A percentile compares a stretch with the other conserved stretches of the same genome.
Evolutionary conservation across 805 yeast species (phyloP).

Genomic region (Candida sanyiensis): DNA sequence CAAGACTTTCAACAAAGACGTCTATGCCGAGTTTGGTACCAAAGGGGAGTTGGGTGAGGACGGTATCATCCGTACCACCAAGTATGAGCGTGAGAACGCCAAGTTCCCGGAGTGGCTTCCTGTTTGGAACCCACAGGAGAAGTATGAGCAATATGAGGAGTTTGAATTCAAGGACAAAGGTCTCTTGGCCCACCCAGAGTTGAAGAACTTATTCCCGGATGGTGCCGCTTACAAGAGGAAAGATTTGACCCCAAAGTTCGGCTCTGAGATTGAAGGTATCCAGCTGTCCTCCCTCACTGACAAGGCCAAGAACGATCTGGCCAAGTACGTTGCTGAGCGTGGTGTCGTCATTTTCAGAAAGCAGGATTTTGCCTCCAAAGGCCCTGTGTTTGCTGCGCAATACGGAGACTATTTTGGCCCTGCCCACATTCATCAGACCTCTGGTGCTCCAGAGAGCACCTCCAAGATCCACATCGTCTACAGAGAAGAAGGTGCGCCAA

Average conservation of each 20-base stretch:
- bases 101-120: slow-evolving; percentile 10
- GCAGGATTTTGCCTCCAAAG: slow-evolving; percentile 47
- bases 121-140: slow-evolving; percentile 12
- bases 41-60: slow-evolving; percentile 7
- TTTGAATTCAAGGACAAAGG: slow-evolving; percentile 11
- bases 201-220: slow-evolving; percentile 7
- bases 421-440: slow-evolving; percentile 67
- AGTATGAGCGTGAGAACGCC: slow-evolving; percentile 2
- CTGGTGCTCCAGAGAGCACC: slow-evolving; percentile 52
- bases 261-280: slow-evolving; percentile 49
- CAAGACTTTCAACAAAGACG: neutral
- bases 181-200: slow-evolving; percentile 7
- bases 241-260: slow-evolving; percentile 7
- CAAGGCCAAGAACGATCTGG: slow-evolving; percentile 61
- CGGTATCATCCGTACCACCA: slow-evolving; percentile 3
- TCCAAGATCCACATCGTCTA: slow-evolving; percentile 59
- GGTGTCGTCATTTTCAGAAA: slow-evolving; percentile 64
- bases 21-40: slow-evolving; percentile 2
- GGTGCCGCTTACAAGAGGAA: neutral
- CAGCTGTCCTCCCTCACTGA: slow-evolving; percentile 51
- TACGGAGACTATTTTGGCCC: slow-evolving; percentile 65
- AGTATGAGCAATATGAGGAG: slow-evolving; percentile 9
- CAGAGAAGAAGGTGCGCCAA: slow-evolving; percentile 24
- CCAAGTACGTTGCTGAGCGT: slow-evolving; percentile 59
- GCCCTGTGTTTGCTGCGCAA: slow-evolving; percentile 42